A percentile compares a stretch with the other conserved stretches of the same genome.
These are phyloP conservation scores for Aspergillus latus DNA, from an alignment of 2,329 filamentous ascomycete genomes.

Conservation along the genomic window DNA sequence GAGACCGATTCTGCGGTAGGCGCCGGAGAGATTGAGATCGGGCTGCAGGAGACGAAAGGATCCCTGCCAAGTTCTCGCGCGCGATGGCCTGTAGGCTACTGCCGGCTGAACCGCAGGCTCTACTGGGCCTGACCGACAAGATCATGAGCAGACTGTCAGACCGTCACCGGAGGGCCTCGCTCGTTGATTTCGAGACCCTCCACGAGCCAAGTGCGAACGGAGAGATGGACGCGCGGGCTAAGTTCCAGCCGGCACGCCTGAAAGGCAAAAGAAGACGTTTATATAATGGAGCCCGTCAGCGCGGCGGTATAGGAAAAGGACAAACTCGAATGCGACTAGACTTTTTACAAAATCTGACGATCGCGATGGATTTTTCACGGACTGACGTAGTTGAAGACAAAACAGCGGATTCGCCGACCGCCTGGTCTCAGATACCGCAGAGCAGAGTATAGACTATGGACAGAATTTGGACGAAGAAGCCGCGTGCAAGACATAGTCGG, in stretches of 20 bases:
- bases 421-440: conserved; percentile 12
- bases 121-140: conserved; percentile 28
- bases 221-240: background rate
- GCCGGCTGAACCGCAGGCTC: conserved; percentile 37
- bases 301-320: background rate
- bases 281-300: background rate
- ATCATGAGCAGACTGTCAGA: conserved; percentile 32
- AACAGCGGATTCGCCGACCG: conserved; percentile 14
- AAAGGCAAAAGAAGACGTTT: background rate
- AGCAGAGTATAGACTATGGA: background rate
- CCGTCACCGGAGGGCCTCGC: conserved; percentile 21
- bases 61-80: conserved; percentile 23
- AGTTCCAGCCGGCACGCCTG: background rate
- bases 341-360: background rate
- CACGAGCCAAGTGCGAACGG: conserved; percentile 4
- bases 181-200: conserved; percentile 23
- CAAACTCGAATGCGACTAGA: background rate
- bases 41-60: conserved; percentile 15
- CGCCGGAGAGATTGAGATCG: conserved; percentile 13
- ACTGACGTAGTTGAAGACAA: conserved; percentile 5
- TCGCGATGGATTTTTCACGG: conserved; percentile 3
- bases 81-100: conserved; percentile 32
- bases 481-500: background rate
- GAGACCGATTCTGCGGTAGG: conserved; percentile 12
- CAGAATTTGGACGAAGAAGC: background rate